These are phyloP conservation scores for Penicillium desertorum DNA, from an alignment of 495 filamentous ascomycete genomes.

Conservation along the genomic window DNA sequence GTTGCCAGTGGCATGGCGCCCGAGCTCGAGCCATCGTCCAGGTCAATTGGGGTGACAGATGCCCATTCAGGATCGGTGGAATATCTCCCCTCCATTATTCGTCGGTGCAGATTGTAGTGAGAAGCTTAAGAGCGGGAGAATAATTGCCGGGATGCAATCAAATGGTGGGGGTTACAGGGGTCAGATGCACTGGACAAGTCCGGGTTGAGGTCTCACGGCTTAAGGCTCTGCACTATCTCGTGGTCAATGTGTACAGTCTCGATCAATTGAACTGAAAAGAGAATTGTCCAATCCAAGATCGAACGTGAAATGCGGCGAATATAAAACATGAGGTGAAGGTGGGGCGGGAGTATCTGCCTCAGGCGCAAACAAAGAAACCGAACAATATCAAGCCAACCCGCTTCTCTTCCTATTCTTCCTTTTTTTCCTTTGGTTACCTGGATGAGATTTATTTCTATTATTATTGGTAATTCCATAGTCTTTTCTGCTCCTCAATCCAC, in stretches of 20 bases:
- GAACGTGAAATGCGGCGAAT: slow-evolving; percentile 1
- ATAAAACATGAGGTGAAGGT: slow-evolving; percentile 21
- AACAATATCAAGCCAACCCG: slow-evolving; percentile 16
- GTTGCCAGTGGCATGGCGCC: slow-evolving; percentile 71
- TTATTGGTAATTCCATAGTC: slow-evolving; percentile 31
- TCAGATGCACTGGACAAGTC: slow-evolving; percentile 2
- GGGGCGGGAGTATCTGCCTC: slow-evolving; percentile 23
- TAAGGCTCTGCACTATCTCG: neutral
- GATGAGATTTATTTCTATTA: neutral
- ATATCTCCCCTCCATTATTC: slow-evolving; percentile 51
- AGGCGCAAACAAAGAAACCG: slow-evolving; percentile 22
- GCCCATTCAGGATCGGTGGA: slow-evolving; percentile 74
- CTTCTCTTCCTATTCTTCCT: slow-evolving; percentile 14
- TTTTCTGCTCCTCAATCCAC: slow-evolving; percentile 38
- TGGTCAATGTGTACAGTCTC: neutral
- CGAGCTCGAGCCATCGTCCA: slow-evolving; percentile 66
- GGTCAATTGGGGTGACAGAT: slow-evolving; percentile 76
- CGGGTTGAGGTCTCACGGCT: neutral
- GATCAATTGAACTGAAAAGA: neutral
- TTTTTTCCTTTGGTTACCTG: neutral
- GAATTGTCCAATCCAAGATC: neutral
- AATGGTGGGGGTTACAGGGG: slow-evolving; percentile 6
- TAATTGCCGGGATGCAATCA: slow-evolving; percentile 5
- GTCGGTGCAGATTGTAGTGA: neutral
- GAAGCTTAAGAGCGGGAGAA: slow-evolving; percentile 1